A percentile compares a stretch with the other conserved stretches of the same genome.
Conservation (phyloP, 768 basidiomycete species). For the Aureoboletus auriporus region DNA sequence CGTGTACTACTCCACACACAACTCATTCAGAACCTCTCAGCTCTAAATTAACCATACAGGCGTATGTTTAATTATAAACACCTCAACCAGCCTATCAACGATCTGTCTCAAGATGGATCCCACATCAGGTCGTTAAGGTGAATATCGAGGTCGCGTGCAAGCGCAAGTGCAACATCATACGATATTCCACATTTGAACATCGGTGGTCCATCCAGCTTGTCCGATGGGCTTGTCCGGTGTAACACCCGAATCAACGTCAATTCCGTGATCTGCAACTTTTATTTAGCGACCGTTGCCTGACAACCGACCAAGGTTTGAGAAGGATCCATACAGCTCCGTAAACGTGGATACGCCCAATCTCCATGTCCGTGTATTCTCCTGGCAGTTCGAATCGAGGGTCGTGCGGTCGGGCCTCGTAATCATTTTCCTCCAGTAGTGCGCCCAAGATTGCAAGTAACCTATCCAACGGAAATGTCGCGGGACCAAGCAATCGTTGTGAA, state of each 20-base stretch:
- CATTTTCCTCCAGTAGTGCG: slow-evolving; percentile 68
- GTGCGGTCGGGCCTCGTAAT: slow-evolving; percentile 42
- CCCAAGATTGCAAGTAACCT: slow-evolving; percentile 78
- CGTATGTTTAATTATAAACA: no score
- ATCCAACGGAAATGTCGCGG: slow-evolving; percentile 74
- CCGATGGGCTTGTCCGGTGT: slow-evolving; percentile 56
- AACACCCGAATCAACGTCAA: slow-evolving; percentile 61
- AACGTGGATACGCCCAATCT: slow-evolving; percentile 57
- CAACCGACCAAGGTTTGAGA: not conserved
- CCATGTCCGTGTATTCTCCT: slow-evolving; percentile 75
- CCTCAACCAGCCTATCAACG: not conserved
- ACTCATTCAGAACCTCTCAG: no score
- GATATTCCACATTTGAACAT: slow-evolving; percentile 73
- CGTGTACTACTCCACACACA: no score
- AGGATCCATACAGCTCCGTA: slow-evolving; percentile 49
- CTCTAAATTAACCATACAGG: no score
- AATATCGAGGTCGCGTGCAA: slow-evolving; percentile 61
- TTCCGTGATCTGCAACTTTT: slow-evolving; percentile 52
- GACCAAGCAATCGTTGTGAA: slow-evolving; percentile 77
- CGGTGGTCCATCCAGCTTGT: slow-evolving; percentile 65
- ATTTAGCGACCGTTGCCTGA: not conserved
- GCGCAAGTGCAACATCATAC: slow-evolving; percentile 47
- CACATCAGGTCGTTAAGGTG: slow-evolving; percentile 62
- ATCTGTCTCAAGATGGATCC: slow-evolving; percentile 39
- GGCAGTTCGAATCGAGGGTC: slow-evolving; percentile 49